Evolutionary conservation across 352 stramenopile species (phyloP), one percentile per base, ranked within the genome.

Genomic region (Pythium oligandrum): DNA sequence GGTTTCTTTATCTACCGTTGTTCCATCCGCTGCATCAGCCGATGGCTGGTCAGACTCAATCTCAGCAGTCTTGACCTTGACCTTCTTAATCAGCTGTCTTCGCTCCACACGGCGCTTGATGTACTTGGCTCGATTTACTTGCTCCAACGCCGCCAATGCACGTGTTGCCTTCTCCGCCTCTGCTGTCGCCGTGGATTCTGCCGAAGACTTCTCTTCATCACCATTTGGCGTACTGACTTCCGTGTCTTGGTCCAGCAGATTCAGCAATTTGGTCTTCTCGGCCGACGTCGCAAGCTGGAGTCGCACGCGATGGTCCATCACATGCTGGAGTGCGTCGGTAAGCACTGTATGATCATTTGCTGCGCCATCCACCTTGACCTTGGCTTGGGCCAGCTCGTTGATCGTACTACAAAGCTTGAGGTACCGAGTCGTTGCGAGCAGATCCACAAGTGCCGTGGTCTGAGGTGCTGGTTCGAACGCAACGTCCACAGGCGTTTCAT

Each of bases 351-450:
- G 40, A 45, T 51, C 51, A 33, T 51, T 57, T 0, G 57, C 33
- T 30, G 26, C 6, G 4, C 33, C 53, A 3, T 73, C 64, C 4
- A 48, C 51, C 55, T 72, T 73, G 4, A 83, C 62, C 17, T 80
- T 69, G 26, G 82, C 68, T 40, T 89, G 78, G 4, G 81, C 81
- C 6, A 91, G 71, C 33, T 88, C 78, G 52, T 83, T 89, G 44
- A 89, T 86, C 4, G 78, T 76, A 56, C 71, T 82, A 43, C 85
- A 78, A 44, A 91, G 34, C 49, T 88, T 88, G 45, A 91, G 48
- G 64, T 88, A 75, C 0, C 81, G 76, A 51, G 81, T 84, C 0
- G 76, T 91, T 11, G 81, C 85, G 44, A 88, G 57, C 38, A 89
- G 68, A 60, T 91, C 76, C 33, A 88, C 63, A 30, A 91, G 69